A percentile compares a stretch with the other conserved stretches of the same genome.
Conservation (phyloP, 345 rosid species). For the Ceriops decandra region DNA sequence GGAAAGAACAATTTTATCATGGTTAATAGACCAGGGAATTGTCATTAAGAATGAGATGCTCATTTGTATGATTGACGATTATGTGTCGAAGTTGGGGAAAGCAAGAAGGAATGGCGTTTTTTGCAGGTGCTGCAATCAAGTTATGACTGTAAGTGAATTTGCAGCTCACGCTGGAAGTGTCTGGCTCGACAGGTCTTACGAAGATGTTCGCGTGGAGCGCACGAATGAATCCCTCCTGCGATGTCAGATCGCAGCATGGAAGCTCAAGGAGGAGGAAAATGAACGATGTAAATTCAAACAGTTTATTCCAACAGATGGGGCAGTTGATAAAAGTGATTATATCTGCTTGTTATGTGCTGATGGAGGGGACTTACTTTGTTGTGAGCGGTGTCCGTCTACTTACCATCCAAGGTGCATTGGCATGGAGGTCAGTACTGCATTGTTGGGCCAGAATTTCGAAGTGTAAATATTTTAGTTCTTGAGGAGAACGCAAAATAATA, state of each 20-base stretch:
- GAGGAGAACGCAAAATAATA: too few relatives aligned
- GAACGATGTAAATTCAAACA: not conserved
- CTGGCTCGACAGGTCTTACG: conserved; percentile 1
- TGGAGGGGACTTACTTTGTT: conserved; percentile 1
- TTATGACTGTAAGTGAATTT: conserved; percentile 16
- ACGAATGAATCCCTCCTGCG: not conserved
- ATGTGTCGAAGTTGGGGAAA: not conserved
- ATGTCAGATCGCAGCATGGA: conserved; percentile 3
- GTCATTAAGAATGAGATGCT: not conserved
- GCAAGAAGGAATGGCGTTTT: conserved; percentile 10
- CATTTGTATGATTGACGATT: not conserved
- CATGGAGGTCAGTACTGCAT: not conserved
- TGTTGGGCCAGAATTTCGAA: too few relatives aligned
- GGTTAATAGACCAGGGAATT: conserved; percentile 14
- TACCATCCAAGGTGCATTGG: not conserved
- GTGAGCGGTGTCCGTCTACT: conserved; percentile 1
- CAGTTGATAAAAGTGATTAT: not conserved
- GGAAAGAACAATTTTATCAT: conserved; percentile 17
- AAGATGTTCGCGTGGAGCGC: not conserved
- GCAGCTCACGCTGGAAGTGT: conserved; percentile 18
- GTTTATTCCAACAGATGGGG: not conserved
- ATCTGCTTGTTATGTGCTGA: conserved; percentile 1
- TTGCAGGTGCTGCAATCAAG: conserved; percentile 18
- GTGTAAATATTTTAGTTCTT: too few relatives aligned
- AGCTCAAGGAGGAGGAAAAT: not conserved